A percentile compares a stretch with the other conserved stretches of the same genome.
phyloP scores from a whole-genome alignment of 495 filamentous ascomycete species.

The Penicillium egyptiacum region DNA sequence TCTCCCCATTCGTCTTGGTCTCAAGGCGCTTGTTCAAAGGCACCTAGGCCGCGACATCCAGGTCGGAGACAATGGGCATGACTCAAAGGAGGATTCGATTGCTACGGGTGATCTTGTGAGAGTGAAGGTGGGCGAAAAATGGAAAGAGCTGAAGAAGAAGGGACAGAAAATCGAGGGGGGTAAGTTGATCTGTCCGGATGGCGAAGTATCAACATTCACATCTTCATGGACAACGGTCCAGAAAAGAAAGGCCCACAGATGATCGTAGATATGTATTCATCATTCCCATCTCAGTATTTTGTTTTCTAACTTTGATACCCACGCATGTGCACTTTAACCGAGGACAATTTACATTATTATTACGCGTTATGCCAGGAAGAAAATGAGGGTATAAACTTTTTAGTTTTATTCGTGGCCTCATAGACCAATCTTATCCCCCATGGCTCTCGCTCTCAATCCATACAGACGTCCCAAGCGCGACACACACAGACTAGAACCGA shows the following conservation, averaged over 20 bases:
- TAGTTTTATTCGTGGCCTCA: constrained; percentile 27
- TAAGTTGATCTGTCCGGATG: constrained; percentile 49
- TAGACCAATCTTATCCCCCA: constrained; percentile 29
- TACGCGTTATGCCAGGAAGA: background rate
- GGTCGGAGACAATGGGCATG: constrained; percentile 69
- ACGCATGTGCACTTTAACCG: background rate
- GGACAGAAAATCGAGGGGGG: constrained; percentile 65
- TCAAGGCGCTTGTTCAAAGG: constrained; percentile 65
- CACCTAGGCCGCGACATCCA: constrained; percentile 77
- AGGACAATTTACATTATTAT: background rate
- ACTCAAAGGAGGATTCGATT: constrained; percentile 83
- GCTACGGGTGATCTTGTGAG: constrained; percentile 85
- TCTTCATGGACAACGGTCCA: background rate
- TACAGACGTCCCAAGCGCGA: constrained; percentile 14
- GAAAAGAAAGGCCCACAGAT: background rate
- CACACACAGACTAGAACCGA: constrained; percentile 16
- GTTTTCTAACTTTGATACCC: background rate
- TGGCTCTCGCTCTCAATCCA: constrained; percentile 18
- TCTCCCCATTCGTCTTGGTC: constrained; percentile 71
- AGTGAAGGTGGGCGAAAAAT: constrained; percentile 61
- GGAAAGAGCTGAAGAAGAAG: constrained; percentile 58
- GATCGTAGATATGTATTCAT: no score
- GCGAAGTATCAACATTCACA: background rate
- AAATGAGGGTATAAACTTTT: constrained; percentile 34
- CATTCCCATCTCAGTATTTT: background rate